These are phyloP conservation scores for Mycena metata DNA, from an alignment of 768 basidiomycete species.

Conservation along the genomic window DNA sequence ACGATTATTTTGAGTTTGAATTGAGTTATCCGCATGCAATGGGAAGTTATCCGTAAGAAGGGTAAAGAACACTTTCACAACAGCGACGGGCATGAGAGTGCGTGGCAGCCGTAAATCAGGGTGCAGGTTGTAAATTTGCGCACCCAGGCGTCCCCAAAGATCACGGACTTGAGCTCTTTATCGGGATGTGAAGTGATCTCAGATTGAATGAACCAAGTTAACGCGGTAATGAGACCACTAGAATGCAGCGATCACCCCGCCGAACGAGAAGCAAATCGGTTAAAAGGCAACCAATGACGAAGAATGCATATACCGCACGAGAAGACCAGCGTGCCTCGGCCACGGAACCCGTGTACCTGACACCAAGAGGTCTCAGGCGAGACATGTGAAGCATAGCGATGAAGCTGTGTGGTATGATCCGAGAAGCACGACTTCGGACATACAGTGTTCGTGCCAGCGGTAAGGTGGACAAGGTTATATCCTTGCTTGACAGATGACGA, in stretches of 20 bases:
- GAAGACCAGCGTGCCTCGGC: slow-evolving; percentile 33
- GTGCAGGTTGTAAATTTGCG: slow-evolving; percentile 30
- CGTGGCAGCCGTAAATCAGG: slow-evolving; percentile 34
- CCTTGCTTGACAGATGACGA: slow-evolving; percentile 35
- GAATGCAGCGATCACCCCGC: slow-evolving; percentile 26
- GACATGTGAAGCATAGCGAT: slow-evolving; percentile 34
- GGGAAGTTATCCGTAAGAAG: slow-evolving; percentile 55
- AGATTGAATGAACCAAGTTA: slow-evolving; percentile 27
- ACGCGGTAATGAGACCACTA: slow-evolving; percentile 25
- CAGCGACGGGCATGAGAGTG: slow-evolving; percentile 39
- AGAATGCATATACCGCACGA: slow-evolving; percentile 32
- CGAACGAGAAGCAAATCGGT: slow-evolving; percentile 34
- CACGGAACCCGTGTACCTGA: slow-evolving; percentile 27
- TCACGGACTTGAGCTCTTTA: slow-evolving; percentile 24
- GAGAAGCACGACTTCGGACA: slow-evolving; percentile 38
- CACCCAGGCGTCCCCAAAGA: slow-evolving; percentile 22
- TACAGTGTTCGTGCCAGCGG: slow-evolving; percentile 34
- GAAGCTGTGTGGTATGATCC: slow-evolving; percentile 31
- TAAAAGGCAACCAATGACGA: slow-evolving; percentile 37
- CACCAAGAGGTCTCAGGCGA: slow-evolving; percentile 31
- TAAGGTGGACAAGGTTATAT: slow-evolving; percentile 36
- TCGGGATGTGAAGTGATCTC: slow-evolving; percentile 26
- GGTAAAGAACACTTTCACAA: slow-evolving; percentile 39
- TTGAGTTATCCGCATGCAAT: slow-evolving; percentile 67
- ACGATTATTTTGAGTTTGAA: slow-evolving; percentile 70